Conservation (phyloP, 345 rosid species). For the Linum lewisii region DNA sequence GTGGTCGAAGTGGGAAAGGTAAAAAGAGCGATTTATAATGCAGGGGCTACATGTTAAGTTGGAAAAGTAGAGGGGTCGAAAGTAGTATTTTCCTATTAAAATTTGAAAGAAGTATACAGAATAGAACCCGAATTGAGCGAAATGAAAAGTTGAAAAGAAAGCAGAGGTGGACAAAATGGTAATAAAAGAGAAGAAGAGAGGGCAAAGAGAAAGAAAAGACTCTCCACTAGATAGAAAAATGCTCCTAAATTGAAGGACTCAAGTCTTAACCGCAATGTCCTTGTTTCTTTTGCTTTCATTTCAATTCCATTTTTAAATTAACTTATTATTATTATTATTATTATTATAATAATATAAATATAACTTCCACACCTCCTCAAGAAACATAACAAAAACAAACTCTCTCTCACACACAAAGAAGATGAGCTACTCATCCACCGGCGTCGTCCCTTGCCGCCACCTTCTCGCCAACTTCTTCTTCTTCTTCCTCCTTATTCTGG, state of each 20-base stretch:
- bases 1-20: too few species aligned
- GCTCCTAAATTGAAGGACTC: neutral
- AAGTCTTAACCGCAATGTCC: neutral
- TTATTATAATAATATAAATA: too few species aligned
- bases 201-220: neutral
- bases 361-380: neutral
- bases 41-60: too few species aligned
- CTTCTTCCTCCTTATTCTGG: constrained; percentile 1
- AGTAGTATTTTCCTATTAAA: too few species aligned
- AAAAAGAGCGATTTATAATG: too few species aligned
- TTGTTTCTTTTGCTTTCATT: neutral
- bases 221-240: constrained; percentile 7
- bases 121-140: too few species aligned
- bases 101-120: too few species aligned
- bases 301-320: too few species aligned
- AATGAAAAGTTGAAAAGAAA: too few species aligned
- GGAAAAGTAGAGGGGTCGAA: too few species aligned
- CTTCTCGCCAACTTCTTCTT: constrained; percentile 3
- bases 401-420: constrained; percentile 26
- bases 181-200: too few species aligned
- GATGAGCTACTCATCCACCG: constrained; percentile 36
- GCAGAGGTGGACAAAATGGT: neutral
- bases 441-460: constrained; percentile 17
- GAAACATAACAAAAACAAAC: constrained; percentile 3
- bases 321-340: too few species aligned